Evolutionary conservation across 2,329 filamentous ascomycete species (phyloP).

Genomic region (Cladosporium sphaerospermum): DNA sequence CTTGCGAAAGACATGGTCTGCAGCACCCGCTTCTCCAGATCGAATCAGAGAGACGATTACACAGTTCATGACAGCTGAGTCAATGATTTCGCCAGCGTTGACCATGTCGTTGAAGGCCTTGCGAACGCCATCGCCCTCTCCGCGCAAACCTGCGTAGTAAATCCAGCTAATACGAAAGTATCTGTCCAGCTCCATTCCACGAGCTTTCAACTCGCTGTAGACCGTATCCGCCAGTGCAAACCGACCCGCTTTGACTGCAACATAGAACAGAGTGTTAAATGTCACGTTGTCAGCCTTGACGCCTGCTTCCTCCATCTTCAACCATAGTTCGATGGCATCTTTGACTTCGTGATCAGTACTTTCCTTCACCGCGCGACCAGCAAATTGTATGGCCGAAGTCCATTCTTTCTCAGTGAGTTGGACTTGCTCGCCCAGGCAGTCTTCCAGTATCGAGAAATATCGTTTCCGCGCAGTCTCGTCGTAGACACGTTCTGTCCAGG

Average conservation of each 20-base stretch:
- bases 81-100: constrained; percentile 77
- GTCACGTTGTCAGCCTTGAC: constrained; percentile 68
- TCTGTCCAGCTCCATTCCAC: constrained; percentile 64
- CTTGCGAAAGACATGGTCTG: constrained; percentile 71
- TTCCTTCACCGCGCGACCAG: constrained; percentile 61
- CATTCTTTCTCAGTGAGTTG: constrained; percentile 64
- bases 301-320: constrained; percentile 75
- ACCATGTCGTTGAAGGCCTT: constrained; percentile 77
- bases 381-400: constrained; percentile 77
- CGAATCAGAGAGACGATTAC: constrained; percentile 73
- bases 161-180: constrained; percentile 79
- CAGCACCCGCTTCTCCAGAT: constrained; percentile 68
- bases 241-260: constrained; percentile 78
- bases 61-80: constrained; percentile 79
- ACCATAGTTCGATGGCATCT: constrained; percentile 72
- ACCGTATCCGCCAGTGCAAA: constrained; percentile 79
- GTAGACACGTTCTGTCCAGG: constrained; percentile 49
- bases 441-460: constrained; percentile 76
- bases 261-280: constrained; percentile 88
- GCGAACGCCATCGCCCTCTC: constrained; percentile 67
- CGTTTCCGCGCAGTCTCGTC: constrained; percentile 62
- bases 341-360: constrained; percentile 57
- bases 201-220: constrained; percentile 68
- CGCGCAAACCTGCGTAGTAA: constrained; percentile 70
- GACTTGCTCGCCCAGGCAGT: constrained; percentile 70